A percentile compares a stretch with the other conserved stretches of the same genome.
phyloP scores from a whole-genome alignment of 1,284 basidiomycete genomes.

The Tilletiopsis washingtonensis region DNA sequence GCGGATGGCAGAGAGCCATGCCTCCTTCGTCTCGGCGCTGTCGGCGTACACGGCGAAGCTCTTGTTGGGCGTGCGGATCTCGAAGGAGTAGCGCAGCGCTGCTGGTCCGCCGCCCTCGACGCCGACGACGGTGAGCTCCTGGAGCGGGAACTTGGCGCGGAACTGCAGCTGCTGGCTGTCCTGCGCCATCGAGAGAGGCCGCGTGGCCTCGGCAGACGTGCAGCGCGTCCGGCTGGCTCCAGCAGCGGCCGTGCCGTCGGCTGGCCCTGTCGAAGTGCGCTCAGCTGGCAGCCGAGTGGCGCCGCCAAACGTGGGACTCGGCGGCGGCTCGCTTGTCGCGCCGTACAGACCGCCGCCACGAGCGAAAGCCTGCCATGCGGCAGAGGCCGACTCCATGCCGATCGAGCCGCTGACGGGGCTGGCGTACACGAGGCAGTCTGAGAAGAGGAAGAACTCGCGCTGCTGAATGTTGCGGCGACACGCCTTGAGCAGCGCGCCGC shows the following conservation, averaged over 20 bases:
- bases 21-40: conserved; percentile 20
- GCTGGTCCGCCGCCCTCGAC: conserved; percentile 19
- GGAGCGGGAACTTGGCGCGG: conserved; percentile 36
- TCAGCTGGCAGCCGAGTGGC: not conserved
- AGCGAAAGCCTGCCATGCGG: conserved; percentile 24
- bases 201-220: not conserved
- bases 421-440: conserved; percentile 43
- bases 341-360: not conserved
- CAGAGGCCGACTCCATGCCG: conserved; percentile 23
- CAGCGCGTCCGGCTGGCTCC: not conserved
- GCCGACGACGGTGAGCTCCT: conserved; percentile 40
- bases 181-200: not conserved
- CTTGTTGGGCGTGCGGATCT: conserved; percentile 45
- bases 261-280: conserved; percentile 55
- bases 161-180: conserved; percentile 28
- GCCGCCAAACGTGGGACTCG: not conserved
- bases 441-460: conserved; percentile 43
- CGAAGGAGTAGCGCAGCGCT: conserved; percentile 13
- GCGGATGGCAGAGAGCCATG: conserved; percentile 39
- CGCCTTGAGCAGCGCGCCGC: conserved; percentile 41
- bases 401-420: conserved; percentile 28
- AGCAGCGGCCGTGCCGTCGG: too few relatives aligned
- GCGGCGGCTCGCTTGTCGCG: not conserved
- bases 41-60: conserved; percentile 44
- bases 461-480: conserved; percentile 43